Percentiles rank a stretch among this genome's conserved stretches.
phyloP scores from a whole-genome alignment of 1,284 basidiomycete species.

The Amylostereum areolatum region DNA sequence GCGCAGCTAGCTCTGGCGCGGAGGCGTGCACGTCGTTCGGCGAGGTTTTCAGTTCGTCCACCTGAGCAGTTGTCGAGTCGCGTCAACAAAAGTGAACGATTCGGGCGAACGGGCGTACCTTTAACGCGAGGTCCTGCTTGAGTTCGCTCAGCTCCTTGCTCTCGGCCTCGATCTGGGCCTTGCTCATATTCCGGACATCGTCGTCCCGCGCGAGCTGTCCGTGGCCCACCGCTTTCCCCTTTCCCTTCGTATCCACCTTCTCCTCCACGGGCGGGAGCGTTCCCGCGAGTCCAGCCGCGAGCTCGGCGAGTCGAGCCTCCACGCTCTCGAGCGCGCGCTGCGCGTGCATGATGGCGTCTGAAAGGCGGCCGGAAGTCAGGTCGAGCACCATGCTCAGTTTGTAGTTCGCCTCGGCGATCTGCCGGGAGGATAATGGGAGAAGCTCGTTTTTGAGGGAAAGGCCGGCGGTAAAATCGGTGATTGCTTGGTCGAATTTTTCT shows the following conservation, averaged over 20 bases:
- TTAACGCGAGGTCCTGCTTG: slow-evolving; percentile 73
- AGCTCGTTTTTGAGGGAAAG: slow-evolving; percentile 66
- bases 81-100: not conserved
- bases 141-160: slow-evolving; percentile 73
- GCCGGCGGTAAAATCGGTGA: slow-evolving; percentile 74
- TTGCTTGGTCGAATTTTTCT: slow-evolving; percentile 93
- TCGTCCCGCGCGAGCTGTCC: slow-evolving; percentile 42
- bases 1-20: slow-evolving; percentile 61
- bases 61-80: slow-evolving; percentile 33
- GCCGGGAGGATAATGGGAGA: slow-evolving; percentile 74
- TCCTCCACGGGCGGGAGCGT: slow-evolving; percentile 23
- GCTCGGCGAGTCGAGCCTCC: slow-evolving; percentile 58
- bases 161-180: slow-evolving; percentile 66
- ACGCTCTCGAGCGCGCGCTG: slow-evolving; percentile 75
- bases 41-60: slow-evolving; percentile 80
- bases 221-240: slow-evolving; percentile 49
- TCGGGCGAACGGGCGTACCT: slow-evolving; percentile 40
- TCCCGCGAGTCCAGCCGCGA: slow-evolving; percentile 48
- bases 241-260: slow-evolving; percentile 49
- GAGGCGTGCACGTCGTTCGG: slow-evolving; percentile 55
- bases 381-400: slow-evolving; percentile 88
- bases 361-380: slow-evolving; percentile 71
- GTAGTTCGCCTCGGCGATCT: slow-evolving; percentile 86
- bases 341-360: slow-evolving; percentile 77
- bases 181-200: slow-evolving; percentile 53